Conservation (phyloP, 2,329 filamentous ascomycete genomes). For the Fusarium camptoceras region DNA sequence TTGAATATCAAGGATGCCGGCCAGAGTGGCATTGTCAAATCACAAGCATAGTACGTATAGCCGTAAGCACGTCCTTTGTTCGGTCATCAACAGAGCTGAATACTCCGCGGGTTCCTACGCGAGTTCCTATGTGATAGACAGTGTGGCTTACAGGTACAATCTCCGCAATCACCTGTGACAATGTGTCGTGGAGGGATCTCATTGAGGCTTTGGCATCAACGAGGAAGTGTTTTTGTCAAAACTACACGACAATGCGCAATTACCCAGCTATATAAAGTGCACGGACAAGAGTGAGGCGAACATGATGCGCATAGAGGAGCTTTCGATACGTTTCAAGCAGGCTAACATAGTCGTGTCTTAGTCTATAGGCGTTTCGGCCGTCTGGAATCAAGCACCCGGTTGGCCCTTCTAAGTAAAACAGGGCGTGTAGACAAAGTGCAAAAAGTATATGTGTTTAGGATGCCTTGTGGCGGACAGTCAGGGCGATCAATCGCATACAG, state of each 20-base stretch:
- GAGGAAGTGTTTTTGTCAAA: background rate
- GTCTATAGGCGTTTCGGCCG: slow-evolving; percentile 13
- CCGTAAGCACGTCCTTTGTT: background rate
- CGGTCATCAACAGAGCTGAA: background rate
- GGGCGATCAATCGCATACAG: slow-evolving; percentile 22
- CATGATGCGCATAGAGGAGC: background rate
- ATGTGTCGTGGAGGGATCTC: background rate
- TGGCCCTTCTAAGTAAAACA: slow-evolving; percentile 4
- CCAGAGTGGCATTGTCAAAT: slow-evolving; percentile 4
- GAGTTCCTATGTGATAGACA: background rate
- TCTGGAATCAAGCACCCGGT: slow-evolving; percentile 7
- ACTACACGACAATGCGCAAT: background rate
- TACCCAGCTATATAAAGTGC: slow-evolving; percentile 7
- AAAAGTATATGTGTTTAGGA: slow-evolving; percentile 8
- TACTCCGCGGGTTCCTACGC: background rate
- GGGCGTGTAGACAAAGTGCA: slow-evolving; percentile 10
- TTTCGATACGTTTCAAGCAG: background rate
- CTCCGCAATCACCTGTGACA: background rate
- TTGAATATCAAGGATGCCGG: background rate
- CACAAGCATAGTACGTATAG: background rate
- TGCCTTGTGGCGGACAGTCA: slow-evolving; percentile 24
- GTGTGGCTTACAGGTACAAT: slow-evolving; percentile 8
- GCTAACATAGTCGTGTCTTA: slow-evolving; percentile 6
- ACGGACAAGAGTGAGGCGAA: slow-evolving; percentile 18
- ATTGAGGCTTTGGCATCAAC: background rate